These are phyloP conservation scores for Conringia planisiliqua DNA, from an alignment of 345 rosid genomes.

Conservation along the genomic window DNA sequence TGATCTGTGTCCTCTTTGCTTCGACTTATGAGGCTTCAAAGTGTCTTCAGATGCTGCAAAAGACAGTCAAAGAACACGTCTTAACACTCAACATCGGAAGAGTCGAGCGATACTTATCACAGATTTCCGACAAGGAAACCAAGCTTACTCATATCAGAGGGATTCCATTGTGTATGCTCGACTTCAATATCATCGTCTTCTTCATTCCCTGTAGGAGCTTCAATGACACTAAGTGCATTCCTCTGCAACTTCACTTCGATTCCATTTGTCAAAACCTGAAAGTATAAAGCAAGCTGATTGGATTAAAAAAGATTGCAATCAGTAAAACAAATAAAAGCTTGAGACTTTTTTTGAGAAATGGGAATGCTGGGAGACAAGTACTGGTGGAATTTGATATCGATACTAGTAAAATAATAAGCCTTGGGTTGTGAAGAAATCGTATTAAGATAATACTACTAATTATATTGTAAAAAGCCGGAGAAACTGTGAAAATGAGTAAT, in stretches of 20 bases:
- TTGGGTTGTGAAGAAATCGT: constrained; percentile 12
- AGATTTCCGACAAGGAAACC: constrained; percentile 2
- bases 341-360: constrained; percentile 17
- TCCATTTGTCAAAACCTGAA: constrained; percentile 93
- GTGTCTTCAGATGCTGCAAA: constrained; percentile 75
- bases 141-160: constrained; percentile 72
- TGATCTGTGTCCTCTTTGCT: constrained; percentile 65
- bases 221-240: constrained; percentile 96
- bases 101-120: not conserved
- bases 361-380: constrained; percentile 30
- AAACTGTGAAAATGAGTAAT: constrained; percentile 7
- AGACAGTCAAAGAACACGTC: not conserved
- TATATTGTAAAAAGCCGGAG: constrained; percentile 9
- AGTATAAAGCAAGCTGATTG: not conserved
- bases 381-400: constrained; percentile 19
- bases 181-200: constrained; percentile 76
- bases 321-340: not conserved
- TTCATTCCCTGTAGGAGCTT: constrained; percentile 95
- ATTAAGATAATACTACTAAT: not conserved
- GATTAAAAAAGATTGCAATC: not conserved
- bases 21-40: constrained; percentile 77
- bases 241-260: constrained; percentile 96
- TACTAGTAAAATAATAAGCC: constrained; percentile 11
- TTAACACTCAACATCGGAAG: not conserved
- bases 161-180: constrained; percentile 63